A percentile compares a stretch with the other conserved stretches of the same genome.
These are phyloP conservation scores for Chenopodium album DNA, from an alignment of 148 eudicot genomes.

Conservation along the genomic window DNA sequence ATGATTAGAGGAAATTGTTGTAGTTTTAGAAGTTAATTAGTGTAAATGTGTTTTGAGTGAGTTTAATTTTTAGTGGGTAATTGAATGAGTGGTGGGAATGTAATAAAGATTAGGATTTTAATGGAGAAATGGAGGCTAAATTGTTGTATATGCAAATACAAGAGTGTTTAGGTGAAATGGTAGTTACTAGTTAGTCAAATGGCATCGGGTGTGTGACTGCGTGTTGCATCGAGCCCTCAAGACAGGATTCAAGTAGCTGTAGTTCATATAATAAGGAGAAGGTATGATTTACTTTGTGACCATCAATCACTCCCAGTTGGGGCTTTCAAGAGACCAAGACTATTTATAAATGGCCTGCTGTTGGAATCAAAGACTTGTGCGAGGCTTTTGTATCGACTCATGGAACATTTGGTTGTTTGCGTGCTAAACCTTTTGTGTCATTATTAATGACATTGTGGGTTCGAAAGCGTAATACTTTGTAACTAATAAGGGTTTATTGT, in stretches of 20 bases:
- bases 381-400: neutral
- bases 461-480: too few species aligned
- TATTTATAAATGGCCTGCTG: neutral
- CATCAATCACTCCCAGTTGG: neutral
- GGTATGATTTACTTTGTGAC: neutral
- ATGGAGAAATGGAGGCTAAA: too few species aligned
- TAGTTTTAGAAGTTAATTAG: too few species aligned
- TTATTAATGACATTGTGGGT: neutral
- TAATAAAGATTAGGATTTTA: neutral
- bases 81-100: neutral
- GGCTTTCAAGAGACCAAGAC: neutral
- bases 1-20: too few species aligned
- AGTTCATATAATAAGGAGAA: neutral
- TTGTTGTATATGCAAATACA: too few species aligned
- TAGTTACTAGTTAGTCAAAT: neutral
- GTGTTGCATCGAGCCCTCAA: neutral
- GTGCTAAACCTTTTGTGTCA: neutral
- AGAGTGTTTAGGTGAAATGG: too few species aligned
- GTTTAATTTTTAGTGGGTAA: neutral
- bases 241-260: neutral
- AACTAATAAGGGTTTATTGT: neutral
- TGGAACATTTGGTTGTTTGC: neutral
- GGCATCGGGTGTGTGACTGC: neutral
- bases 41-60: neutral
- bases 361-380: neutral